These are phyloP conservation scores for Physcomitrium patens DNA, from an alignment of 225 moss, liverwort and hornwort species.

Conservation along the genomic window DNA sequence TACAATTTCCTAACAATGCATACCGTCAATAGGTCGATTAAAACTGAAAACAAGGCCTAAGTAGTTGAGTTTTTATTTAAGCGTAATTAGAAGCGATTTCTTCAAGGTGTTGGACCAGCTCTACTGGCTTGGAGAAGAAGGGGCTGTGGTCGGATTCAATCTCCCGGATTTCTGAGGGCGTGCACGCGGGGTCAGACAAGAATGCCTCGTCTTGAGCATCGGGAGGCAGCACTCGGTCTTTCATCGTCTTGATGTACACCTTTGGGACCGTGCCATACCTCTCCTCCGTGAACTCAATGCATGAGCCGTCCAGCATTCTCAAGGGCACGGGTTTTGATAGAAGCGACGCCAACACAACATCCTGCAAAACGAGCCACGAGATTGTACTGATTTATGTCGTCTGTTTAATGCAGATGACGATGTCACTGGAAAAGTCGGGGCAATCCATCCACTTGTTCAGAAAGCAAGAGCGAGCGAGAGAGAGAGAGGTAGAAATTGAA, in stretches of 20 bases:
- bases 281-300: conserved; percentile 40
- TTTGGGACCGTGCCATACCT: conserved; percentile 44
- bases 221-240: conserved; percentile 33
- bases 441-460: background rate
- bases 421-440: too few species aligned
- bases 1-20: background rate
- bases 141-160: conserved; percentile 56
- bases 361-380: conserved; percentile 30
- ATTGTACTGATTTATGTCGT: conserved; percentile 1
- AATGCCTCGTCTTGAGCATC: conserved; percentile 50
- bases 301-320: conserved; percentile 37
- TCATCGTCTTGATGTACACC: conserved; percentile 50
- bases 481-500: background rate
- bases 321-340: conserved; percentile 45
- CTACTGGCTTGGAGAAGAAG: conserved; percentile 52
- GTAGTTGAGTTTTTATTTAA: background rate
- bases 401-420: background rate
- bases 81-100: conserved; percentile 41
- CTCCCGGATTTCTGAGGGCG: conserved; percentile 35
- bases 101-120: conserved; percentile 39
- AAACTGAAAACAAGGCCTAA: background rate
- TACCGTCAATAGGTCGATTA: conserved; percentile 1
- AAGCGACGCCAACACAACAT: conserved; percentile 48
- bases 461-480: too few species aligned
- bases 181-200: conserved; percentile 40